Conservation (phyloP, 23 red algal species). For the Chondrus crispus region DNA sequence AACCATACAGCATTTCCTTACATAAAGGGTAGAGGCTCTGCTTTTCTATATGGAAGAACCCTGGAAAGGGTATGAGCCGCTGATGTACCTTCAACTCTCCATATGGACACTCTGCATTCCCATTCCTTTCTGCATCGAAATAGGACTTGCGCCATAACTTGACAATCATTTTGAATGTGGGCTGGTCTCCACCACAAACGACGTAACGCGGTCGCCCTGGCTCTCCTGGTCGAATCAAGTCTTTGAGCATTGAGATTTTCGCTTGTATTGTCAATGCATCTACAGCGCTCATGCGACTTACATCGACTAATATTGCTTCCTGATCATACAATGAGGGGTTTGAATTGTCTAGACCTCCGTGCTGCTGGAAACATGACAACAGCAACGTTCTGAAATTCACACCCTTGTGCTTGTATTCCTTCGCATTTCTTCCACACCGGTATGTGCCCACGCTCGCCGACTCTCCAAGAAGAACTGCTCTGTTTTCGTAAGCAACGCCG, state of each 20-base stretch:
- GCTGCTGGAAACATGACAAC: slow-evolving; percentile 8
- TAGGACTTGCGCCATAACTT: slow-evolving; percentile 3
- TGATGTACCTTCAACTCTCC: neutral
- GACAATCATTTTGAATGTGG: neutral
- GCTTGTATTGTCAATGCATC: slow-evolving; percentile 4
- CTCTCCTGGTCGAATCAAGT: neutral
- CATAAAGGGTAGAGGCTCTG: slow-evolving; percentile 13
- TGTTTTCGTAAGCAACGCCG: neutral
- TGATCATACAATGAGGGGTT: neutral
- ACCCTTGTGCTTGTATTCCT: slow-evolving; percentile 5
- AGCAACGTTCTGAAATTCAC: neutral
- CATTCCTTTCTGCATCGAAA: neutral
- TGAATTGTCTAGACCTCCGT: neutral
- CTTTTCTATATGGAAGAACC: slow-evolving; percentile 24
- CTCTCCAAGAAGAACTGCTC: neutral
- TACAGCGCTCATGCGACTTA: slow-evolving; percentile 16
- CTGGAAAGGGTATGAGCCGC: slow-evolving; percentile 16
- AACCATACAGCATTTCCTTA: slow-evolving; percentile 12
- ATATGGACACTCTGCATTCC: too few relatives aligned
- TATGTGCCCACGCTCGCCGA: neutral
- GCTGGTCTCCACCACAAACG: neutral
- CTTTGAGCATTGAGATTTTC: neutral
- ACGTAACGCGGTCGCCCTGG: neutral
- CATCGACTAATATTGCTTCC: neutral
- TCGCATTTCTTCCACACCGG: neutral